Evolutionary conservation across 129 eudicot genomes (phyloP).

Genomic region (Centrapalus pauciflorus): DNA sequence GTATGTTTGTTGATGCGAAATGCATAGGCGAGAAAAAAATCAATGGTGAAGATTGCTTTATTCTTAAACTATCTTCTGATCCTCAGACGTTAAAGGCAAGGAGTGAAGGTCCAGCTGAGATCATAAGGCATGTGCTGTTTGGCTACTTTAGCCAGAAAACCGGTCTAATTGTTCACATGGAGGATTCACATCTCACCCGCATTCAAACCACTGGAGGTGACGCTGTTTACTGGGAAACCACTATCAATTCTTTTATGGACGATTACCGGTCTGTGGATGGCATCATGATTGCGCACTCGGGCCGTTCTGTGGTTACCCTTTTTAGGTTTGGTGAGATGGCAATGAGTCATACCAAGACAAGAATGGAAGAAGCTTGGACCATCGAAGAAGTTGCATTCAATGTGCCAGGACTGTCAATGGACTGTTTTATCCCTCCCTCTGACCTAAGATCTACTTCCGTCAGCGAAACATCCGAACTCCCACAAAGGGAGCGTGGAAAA

Average conservation of each 20-base stretch:
- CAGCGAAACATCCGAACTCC: constrained; percentile 48
- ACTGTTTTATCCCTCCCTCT: constrained; percentile 91
- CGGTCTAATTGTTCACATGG: constrained; percentile 78
- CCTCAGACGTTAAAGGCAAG: constrained; percentile 66
- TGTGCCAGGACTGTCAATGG: constrained; percentile 71
- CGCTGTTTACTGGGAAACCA: constrained; percentile 88
- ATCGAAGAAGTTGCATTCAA: constrained; percentile 86
- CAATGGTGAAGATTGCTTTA: constrained; percentile 83
- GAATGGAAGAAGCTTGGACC: constrained; percentile 94
- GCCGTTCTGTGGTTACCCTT: constrained; percentile 73
- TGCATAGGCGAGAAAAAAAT: constrained; percentile 87
- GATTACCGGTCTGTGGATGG: constrained; percentile 84
- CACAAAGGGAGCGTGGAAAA: constrained; percentile 46
- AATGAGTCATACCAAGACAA: constrained; percentile 78
- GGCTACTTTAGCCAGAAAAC: constrained; percentile 89
- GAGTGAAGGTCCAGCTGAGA: constrained; percentile 92
- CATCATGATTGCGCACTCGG: constrained; percentile 85
- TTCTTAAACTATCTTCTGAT: constrained; percentile 69
- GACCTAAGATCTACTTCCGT: constrained; percentile 57
- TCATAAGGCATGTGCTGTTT: constrained; percentile 73
- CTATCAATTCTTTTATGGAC: constrained; percentile 62
- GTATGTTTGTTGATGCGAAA: constrained; percentile 71
- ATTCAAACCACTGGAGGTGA: constrained; percentile 77
- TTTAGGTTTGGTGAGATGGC: constrained; percentile 83
- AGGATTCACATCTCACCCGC: constrained; percentile 87